A percentile compares a stretch with the other conserved stretches of the same genome.
These are phyloP conservation scores for Balamuthia mandrillaris DNA, from an alignment of 208 protist species.

Conservation along the genomic window DNA sequence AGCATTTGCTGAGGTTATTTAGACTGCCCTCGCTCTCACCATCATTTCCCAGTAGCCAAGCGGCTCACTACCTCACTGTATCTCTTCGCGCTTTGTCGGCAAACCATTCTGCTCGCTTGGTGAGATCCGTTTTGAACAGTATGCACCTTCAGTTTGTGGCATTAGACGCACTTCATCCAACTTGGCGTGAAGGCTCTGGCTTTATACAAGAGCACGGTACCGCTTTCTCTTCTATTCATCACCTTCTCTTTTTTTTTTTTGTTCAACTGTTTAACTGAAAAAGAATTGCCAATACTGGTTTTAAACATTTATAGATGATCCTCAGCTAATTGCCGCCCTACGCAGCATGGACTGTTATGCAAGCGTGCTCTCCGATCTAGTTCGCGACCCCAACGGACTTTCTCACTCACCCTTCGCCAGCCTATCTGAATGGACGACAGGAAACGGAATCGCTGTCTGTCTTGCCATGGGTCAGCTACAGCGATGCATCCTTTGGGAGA, in stretches of 20 bases:
- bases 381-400: constrained; percentile 1
- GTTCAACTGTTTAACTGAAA: no score
- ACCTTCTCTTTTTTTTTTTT: no score
- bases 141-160: background rate
- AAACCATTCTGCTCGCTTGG: background rate
- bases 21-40: background rate
- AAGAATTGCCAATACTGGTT: background rate
- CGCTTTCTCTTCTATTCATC: background rate
- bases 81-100: background rate
- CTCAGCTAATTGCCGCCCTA: background rate
- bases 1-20: background rate
- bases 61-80: background rate
- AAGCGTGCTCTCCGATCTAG: background rate
- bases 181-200: background rate
- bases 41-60: background rate
- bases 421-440: constrained; percentile 19
- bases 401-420: background rate
- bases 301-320: background rate
- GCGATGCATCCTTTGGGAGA: constrained; percentile 38
- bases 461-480: constrained; percentile 1
- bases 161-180: constrained; percentile 3
- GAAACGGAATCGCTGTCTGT: background rate
- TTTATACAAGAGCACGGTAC: background rate
- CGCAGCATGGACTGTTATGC: constrained; percentile 22
- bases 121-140: background rate